A percentile compares a stretch with the other conserved stretches of the same genome.
Conservation (phyloP, 805 yeast species). For the Candida fluviatilis region DNA sequence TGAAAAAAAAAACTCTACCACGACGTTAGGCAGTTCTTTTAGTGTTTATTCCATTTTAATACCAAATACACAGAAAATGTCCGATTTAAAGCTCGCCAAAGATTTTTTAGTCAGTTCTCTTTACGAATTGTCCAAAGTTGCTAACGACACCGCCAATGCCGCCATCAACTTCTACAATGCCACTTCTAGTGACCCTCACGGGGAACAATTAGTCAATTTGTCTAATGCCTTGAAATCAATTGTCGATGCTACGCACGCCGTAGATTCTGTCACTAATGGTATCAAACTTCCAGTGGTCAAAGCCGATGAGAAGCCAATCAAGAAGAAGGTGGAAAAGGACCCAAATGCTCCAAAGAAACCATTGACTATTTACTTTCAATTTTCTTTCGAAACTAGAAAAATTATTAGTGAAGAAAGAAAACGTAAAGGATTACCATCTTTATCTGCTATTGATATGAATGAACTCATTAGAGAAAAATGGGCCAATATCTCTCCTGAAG, state of each 20-base stretch:
- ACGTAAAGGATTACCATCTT: slow-evolving; percentile 51
- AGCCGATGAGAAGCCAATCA: slow-evolving; percentile 43
- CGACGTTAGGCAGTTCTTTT: slow-evolving; percentile 1
- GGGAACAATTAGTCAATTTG: slow-evolving; percentile 36
- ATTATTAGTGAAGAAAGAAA: slow-evolving; percentile 65
- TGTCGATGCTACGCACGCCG: slow-evolving; percentile 18
- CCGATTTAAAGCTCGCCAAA: slow-evolving; percentile 18
- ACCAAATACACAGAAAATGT: slow-evolving; percentile 9
- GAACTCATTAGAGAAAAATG: slow-evolving; percentile 76
- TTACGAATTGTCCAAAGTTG: slow-evolving; percentile 81
- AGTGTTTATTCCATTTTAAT: not conserved
- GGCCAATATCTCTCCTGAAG: slow-evolving; percentile 66
- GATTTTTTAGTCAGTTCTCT: slow-evolving; percentile 60
- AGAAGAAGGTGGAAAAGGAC: slow-evolving; percentile 53
- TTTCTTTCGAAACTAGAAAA: slow-evolving; percentile 70
- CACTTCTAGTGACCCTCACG: slow-evolving; percentile 35
- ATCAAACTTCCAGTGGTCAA: slow-evolving; percentile 9
- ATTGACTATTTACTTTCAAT: slow-evolving; percentile 76
- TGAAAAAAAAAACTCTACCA: slow-evolving; percentile 1
- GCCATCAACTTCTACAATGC: slow-evolving; percentile 71
- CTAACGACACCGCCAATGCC: slow-evolving; percentile 78
- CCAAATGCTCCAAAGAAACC: slow-evolving; percentile 97
- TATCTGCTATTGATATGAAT: slow-evolving; percentile 74
- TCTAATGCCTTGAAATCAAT: slow-evolving; percentile 34
- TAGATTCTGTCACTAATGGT: slow-evolving; percentile 11